Evolutionary conservation across 768 basidiomycete species (phyloP), one percentile per base, ranked within the genome.

Genomic region (Hericium erinaceus): DNA sequence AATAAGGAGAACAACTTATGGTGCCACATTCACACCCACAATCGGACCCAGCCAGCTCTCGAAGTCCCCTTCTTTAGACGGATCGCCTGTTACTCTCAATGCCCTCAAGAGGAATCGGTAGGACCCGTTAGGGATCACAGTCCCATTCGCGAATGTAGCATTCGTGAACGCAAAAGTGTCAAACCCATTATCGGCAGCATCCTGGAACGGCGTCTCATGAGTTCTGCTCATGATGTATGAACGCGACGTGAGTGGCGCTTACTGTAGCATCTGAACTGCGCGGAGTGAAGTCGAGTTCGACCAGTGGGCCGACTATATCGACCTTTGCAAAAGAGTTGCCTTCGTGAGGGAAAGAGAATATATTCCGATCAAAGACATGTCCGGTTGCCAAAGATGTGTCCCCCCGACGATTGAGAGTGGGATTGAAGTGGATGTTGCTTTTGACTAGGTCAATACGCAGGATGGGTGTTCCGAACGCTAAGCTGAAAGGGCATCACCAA

Each of bases 371-470:
- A 10, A 68, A n/a, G 68, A 70, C 20, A 56, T 55, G 50, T n/a
- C 11, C 20, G 26, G 57, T 56, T 37, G 39, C 56, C 18, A 16
- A 26, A 20, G 22, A 18, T 20, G 52, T 56, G 38, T 46, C 11
- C 7, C 16, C 44, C n/a, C 70, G 65, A n/a, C 65, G 64, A 55
- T 70, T 70, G 53, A 79, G 62, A 2, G 75, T 77, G 2, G 74
- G 69, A 5, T 60, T 69, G 60, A 82, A 66, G 18, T 73, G 67
- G 63, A 74, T 72, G 59, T 74, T 63, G 1, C 76, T 53, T 28
- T 68, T 67, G 1, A 83, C 81, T 13, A 83, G 73, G 60, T 83
- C 81, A 15, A 77, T 61, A 13, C 73, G 71, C 48, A 82, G 60
- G 13, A 66, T 55, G 2, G 79, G 73, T 2, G 80, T 77, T 16